phyloP scores from a whole-genome alignment of 2,329 filamentous ascomycete species.

The Colletotrichum graminicola region DNA sequence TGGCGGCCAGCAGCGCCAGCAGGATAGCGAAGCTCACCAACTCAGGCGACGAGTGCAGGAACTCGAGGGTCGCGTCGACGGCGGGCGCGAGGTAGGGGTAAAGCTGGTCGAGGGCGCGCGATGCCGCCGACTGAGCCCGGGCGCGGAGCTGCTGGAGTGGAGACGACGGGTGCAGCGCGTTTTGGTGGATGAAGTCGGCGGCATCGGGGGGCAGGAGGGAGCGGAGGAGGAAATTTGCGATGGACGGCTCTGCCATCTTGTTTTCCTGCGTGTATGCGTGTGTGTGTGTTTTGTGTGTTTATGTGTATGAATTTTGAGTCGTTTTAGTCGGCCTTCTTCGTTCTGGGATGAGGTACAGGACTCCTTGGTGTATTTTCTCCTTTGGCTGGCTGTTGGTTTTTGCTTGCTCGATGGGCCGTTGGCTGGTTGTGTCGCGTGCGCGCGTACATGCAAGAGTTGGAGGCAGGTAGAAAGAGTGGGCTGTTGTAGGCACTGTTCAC shows the following conservation, averaged over 20 bases:
- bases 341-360: not conserved
- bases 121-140: constrained; percentile 49
- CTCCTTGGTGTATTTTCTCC: not conserved
- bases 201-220: constrained; percentile 60
- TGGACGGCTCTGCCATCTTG: constrained; percentile 50
- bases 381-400: not conserved
- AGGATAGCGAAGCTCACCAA: constrained; percentile 60
- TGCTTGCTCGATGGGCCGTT: not conserved
- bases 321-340: not conserved
- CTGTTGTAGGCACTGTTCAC: not conserved
- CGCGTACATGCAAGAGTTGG: not conserved
- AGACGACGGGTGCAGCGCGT: constrained; percentile 61
- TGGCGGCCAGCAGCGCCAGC: constrained; percentile 67
- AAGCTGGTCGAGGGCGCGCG: constrained; percentile 49
- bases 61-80: constrained; percentile 54
- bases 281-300: not conserved
- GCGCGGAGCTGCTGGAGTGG: constrained; percentile 58
- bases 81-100: constrained; percentile 59
- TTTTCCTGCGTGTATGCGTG: not conserved
- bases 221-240: constrained; percentile 51
- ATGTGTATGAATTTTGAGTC: not conserved
- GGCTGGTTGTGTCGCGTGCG: not conserved
- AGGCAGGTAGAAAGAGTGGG: too few relatives aligned
- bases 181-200: constrained; percentile 58
- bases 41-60: constrained; percentile 56